Conservation (phyloP, 345 rosid species). For the Anacardium occidentale region DNA sequence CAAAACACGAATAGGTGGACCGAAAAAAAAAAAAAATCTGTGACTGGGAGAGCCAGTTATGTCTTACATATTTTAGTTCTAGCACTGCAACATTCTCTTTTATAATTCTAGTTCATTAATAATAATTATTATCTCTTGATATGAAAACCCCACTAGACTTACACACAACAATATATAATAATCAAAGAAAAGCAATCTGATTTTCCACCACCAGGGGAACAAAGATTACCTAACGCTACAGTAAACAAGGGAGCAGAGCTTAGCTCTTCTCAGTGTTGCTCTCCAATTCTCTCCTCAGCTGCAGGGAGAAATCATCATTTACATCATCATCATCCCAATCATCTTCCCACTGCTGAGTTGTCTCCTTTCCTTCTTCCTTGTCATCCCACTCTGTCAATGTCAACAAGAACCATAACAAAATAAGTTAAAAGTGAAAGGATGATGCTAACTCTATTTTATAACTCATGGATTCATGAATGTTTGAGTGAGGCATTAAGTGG, state of each 20-base stretch:
- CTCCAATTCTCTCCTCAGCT: conserved; percentile 80
- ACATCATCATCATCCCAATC: conserved; percentile 98
- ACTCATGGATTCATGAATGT: not conserved
- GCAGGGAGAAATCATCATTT: conserved; percentile 80
- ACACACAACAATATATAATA: conserved; percentile 52
- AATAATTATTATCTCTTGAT: too few relatives aligned
- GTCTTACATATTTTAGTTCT: too few relatives aligned
- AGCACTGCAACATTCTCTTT: too few relatives aligned
- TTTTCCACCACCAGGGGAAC: not conserved
- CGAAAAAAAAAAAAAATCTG: too few relatives aligned
- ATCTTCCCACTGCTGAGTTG: conserved; percentile 87
- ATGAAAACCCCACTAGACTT: not conserved
- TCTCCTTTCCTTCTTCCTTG: conserved; percentile 71
- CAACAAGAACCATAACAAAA: not conserved
- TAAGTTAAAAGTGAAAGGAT: not conserved
- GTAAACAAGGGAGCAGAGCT: conserved; percentile 12
- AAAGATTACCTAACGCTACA: not conserved
- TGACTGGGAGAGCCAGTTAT: too few relatives aligned
- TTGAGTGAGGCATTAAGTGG: not conserved
- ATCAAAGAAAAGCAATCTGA: not conserved
- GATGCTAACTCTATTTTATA: not conserved
- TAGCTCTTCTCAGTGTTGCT: conserved; percentile 49
- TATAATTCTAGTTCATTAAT: too few relatives aligned
- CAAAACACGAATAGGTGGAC: too few relatives aligned
- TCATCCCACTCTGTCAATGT: conserved; percentile 60